Evolutionary conservation across 805 yeast genomes (phyloP).

Genomic region (Metschnikowia chrysomelidarum): DNA sequence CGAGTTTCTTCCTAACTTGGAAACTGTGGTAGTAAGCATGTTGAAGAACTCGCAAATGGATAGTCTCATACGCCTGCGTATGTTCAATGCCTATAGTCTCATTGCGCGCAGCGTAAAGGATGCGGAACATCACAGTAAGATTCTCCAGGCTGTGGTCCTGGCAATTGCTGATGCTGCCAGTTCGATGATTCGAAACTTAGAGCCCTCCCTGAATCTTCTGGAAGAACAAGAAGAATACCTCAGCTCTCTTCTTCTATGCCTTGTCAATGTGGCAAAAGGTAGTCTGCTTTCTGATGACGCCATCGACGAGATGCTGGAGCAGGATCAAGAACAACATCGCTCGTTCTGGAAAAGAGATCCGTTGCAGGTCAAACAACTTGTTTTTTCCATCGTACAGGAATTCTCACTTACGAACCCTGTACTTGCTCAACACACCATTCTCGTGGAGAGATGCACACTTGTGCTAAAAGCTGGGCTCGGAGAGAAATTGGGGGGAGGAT

Average conservation of each 20-base stretch:
- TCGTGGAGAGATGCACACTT: constrained; percentile 62
- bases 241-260: constrained; percentile 56
- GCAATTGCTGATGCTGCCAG: constrained; percentile 19
- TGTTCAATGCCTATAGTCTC: constrained; percentile 61
- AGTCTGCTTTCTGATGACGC: constrained; percentile 56
- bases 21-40: constrained; percentile 47
- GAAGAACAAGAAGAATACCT: constrained; percentile 43
- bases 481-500: constrained; percentile 66
- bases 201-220: constrained; percentile 13
- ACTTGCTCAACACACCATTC: constrained; percentile 42
- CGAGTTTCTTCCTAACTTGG: constrained; percentile 47
- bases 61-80: constrained; percentile 52
- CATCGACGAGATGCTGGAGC: constrained; percentile 37
- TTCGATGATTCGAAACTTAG: constrained; percentile 8
- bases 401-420: constrained; percentile 40
- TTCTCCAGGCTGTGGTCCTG: constrained; percentile 21
- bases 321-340: constrained; percentile 23
- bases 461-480: constrained; percentile 63
- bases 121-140: constrained; percentile 34
- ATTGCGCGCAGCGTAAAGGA: constrained; percentile 54
- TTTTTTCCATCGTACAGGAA: constrained; percentile 40
- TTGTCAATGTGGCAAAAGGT: constrained; percentile 72
- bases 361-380: constrained; percentile 38
- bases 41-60: constrained; percentile 39
- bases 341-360: constrained; percentile 53